These are phyloP conservation scores for Pyrenophora tritici-repentis DNA, from an alignment of 2,329 filamentous ascomycete genomes.

Conservation along the genomic window DNA sequence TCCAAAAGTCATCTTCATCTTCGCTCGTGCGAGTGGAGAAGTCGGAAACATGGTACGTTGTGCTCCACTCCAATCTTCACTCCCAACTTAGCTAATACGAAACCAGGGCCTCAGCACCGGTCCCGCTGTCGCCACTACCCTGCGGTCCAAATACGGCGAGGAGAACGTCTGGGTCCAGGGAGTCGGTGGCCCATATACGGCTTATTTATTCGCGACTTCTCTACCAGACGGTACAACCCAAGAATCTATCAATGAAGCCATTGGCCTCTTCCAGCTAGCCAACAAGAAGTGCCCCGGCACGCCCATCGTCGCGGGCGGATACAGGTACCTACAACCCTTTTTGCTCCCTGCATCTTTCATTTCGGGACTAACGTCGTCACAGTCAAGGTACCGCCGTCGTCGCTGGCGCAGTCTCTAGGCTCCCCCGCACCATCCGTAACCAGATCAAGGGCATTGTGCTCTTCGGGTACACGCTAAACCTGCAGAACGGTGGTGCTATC, in stretches of 20 bases:
- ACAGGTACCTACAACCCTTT: conserved; percentile 42
- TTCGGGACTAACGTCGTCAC: not conserved
- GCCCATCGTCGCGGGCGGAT: conserved; percentile 48
- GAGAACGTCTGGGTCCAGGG: conserved; percentile 36
- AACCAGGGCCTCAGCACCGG: conserved; percentile 28
- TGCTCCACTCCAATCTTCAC: not conserved
- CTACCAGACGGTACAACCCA: conserved; percentile 38
- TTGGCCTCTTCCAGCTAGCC: conserved; percentile 44
- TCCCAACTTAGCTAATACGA: not conserved
- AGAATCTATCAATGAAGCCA: conserved; percentile 42
- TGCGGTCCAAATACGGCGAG: conserved; percentile 31
- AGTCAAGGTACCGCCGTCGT: conserved; percentile 50
- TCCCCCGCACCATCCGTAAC: conserved; percentile 30
- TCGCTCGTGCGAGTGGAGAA: conserved; percentile 32
- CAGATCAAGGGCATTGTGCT: conserved; percentile 47
- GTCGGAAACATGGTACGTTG: conserved; percentile 34
- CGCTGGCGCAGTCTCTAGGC: conserved; percentile 39
- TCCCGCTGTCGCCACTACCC: conserved; percentile 24
- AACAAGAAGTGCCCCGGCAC: conserved; percentile 47
- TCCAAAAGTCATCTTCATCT: conserved; percentile 37
- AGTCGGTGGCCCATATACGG: conserved; percentile 47
- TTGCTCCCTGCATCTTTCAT: not conserved
- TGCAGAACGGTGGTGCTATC: conserved; percentile 45
- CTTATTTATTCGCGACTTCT: too few relatives aligned
- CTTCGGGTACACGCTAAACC: conserved; percentile 50